These are phyloP conservation scores for Colletotrichum chlorophyti DNA, from an alignment of 2,329 filamentous ascomycete genomes.

Conservation along the genomic window DNA sequence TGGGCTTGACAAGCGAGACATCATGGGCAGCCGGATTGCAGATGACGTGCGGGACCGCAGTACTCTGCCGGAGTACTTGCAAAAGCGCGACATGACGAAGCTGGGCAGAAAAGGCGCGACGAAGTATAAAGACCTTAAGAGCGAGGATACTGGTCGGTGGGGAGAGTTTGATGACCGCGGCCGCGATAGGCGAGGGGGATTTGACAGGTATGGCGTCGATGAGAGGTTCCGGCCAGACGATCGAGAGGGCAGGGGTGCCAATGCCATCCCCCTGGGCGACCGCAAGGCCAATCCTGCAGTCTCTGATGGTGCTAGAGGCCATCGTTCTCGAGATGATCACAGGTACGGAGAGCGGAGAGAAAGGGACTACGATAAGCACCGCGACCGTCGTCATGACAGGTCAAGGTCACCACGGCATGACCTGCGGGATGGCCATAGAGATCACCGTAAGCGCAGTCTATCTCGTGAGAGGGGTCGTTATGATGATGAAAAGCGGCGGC, in stretches of 20 bases:
- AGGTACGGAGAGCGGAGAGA: constrained; percentile 37
- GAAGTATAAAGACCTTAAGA: constrained; percentile 86
- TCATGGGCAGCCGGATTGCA: constrained; percentile 83
- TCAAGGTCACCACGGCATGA: constrained; percentile 61
- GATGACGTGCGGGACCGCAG: constrained; percentile 87
- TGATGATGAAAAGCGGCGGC: constrained; percentile 65
- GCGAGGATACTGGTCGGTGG: constrained; percentile 91
- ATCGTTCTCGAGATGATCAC: constrained; percentile 36
- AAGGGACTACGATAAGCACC: constrained; percentile 40
- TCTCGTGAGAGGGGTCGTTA: constrained; percentile 61
- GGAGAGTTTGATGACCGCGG: constrained; percentile 66
- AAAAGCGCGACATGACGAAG: constrained; percentile 92
- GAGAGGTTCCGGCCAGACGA: constrained; percentile 73
- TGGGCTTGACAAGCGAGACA: constrained; percentile 79
- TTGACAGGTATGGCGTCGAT: constrained; percentile 56
- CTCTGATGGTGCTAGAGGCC: constrained; percentile 34
- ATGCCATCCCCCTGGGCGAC: constrained; percentile 73
- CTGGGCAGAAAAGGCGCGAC: constrained; percentile 91
- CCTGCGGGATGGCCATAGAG: constrained; percentile 50
- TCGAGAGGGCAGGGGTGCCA: constrained; percentile 66
- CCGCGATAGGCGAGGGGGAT: constrained; percentile 39
- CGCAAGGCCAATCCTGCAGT: constrained; percentile 47
- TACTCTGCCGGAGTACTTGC: constrained; percentile 87
- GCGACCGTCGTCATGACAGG: constrained; percentile 43
- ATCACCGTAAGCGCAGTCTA: constrained; percentile 63